These are phyloP conservation scores for Ogataea paradorogensis DNA, from an alignment of 805 yeast species.

Conservation along the genomic window DNA sequence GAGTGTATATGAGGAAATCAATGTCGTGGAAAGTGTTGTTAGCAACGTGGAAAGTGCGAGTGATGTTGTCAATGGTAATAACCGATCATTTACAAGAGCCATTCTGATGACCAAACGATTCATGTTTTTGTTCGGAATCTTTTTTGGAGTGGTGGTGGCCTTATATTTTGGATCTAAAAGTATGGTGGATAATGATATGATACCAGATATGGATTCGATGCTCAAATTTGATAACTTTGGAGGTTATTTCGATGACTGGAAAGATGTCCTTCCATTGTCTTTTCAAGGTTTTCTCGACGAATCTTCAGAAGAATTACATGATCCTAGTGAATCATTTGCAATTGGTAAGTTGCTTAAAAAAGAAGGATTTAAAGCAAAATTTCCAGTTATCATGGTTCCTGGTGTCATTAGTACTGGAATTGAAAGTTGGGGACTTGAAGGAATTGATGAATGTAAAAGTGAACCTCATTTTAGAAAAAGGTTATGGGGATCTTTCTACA, in stretches of 20 bases:
- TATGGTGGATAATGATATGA: slow-evolving; percentile 38
- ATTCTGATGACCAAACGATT: slow-evolving; percentile 44
- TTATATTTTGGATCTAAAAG: slow-evolving; percentile 52
- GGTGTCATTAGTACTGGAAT: slow-evolving; percentile 95
- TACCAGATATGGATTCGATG: slow-evolving; percentile 49
- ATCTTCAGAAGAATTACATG: slow-evolving; percentile 47
- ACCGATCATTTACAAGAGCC: slow-evolving; percentile 12
- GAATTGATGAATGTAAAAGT: slow-evolving; percentile 77
- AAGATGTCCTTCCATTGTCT: slow-evolving; percentile 64
- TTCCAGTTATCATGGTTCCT: slow-evolving; percentile 90
- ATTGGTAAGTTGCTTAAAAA: slow-evolving; percentile 68
- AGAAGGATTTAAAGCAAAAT: slow-evolving; percentile 50
- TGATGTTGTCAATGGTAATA: slow-evolving; percentile 2
- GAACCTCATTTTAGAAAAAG: slow-evolving; percentile 84
- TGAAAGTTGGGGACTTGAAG: slow-evolving; percentile 86
- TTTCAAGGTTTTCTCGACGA: slow-evolving; percentile 59
- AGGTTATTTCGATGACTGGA: slow-evolving; percentile 68
- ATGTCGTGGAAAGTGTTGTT: not conserved
- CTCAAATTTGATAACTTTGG: slow-evolving; percentile 55
- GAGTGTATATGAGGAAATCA: not conserved
- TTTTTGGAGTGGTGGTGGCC: slow-evolving; percentile 66
- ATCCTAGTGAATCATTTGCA: slow-evolving; percentile 78
- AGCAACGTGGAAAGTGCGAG: not conserved
- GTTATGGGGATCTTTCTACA: slow-evolving; percentile 95
- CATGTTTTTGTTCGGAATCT: slow-evolving; percentile 66